These are phyloP conservation scores for Drosera spatulata DNA, from an alignment of 179 eudicot species.

Conservation along the genomic window DNA sequence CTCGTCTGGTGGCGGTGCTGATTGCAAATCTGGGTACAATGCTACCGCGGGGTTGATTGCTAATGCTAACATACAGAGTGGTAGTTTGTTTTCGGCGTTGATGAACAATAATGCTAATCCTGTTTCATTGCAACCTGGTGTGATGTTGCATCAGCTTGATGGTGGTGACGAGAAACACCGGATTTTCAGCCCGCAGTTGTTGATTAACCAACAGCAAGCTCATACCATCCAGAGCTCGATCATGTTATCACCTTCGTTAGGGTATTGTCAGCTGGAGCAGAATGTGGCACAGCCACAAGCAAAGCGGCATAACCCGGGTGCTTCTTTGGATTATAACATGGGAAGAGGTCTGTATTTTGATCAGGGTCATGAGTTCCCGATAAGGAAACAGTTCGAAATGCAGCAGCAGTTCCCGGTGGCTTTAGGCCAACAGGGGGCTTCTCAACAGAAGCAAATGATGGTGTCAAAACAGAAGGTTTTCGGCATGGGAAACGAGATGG, in stretches of 20 bases:
- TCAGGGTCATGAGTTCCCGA: constrained; percentile 16
- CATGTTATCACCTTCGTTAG: constrained; percentile 30
- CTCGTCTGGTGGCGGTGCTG: not conserved
- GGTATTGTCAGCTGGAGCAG: constrained; percentile 18
- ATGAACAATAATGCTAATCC: not conserved
- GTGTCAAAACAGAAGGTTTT: constrained; percentile 18
- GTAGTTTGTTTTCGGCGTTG: not conserved
- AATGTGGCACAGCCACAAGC: constrained; percentile 20
- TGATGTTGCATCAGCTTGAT: constrained; percentile 9
- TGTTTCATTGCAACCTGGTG: constrained; percentile 15
- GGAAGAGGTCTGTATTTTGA: constrained; percentile 17
- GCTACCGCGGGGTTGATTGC: not conserved
- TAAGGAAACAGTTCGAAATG: constrained; percentile 6
- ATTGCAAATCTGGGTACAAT: not conserved
- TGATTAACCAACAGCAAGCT: constrained; percentile 41
- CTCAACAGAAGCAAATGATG: constrained; percentile 15
- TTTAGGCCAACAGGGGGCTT: constrained; percentile 7
- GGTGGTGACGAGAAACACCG: constrained; percentile 37
- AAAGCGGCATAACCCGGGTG: constrained; percentile 27
- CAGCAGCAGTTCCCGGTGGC: constrained; percentile 6
- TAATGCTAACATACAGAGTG: constrained; percentile 4
- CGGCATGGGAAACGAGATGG: constrained; percentile 18
- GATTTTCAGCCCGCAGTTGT: constrained; percentile 33
- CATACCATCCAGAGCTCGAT: constrained; percentile 38
- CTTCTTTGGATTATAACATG: constrained; percentile 8